phyloP scores from a whole-genome alignment of 176 grass and related monocot genomes.

The Lolium perenne region DNA sequence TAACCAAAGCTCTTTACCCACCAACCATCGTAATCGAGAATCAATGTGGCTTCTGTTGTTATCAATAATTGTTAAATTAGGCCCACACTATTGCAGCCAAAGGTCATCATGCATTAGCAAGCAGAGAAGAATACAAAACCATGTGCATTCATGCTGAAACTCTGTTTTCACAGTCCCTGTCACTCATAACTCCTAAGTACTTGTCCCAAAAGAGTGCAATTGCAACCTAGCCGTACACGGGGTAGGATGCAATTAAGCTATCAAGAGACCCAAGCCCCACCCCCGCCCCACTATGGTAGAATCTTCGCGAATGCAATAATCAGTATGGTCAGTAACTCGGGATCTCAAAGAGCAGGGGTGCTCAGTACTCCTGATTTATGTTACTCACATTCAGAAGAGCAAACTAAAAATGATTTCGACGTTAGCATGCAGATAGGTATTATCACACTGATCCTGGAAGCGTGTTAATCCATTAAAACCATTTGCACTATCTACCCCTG shows the following conservation, averaged over 20 bases:
- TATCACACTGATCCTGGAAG: neutral
- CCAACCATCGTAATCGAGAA: constrained; percentile 27
- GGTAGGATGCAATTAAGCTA: neutral
- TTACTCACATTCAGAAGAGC: neutral
- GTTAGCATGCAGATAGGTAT: neutral
- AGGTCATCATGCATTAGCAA: neutral
- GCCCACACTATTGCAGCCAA: neutral
- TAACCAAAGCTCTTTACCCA: neutral
- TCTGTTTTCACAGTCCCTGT: constrained; percentile 24
- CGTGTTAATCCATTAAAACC: neutral
- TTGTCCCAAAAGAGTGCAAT: neutral
- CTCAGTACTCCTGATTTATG: neutral
- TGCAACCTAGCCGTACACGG: neutral
- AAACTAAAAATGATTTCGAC: neutral
- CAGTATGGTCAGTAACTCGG: neutral
- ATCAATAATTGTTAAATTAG: neutral
- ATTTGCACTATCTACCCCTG: neutral
- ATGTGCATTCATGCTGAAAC: neutral
- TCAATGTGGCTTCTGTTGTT: constrained; percentile 17
- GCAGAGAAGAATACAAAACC: neutral
- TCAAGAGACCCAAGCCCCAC: neutral
- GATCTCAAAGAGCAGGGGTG: neutral
- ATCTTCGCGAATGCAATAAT: constrained; percentile 17
- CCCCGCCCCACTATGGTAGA: neutral
- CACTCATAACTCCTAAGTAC: neutral